phyloP scores from a whole-genome alignment of 2,329 filamentous ascomycete species.

The Cadophora malorum region DNA sequence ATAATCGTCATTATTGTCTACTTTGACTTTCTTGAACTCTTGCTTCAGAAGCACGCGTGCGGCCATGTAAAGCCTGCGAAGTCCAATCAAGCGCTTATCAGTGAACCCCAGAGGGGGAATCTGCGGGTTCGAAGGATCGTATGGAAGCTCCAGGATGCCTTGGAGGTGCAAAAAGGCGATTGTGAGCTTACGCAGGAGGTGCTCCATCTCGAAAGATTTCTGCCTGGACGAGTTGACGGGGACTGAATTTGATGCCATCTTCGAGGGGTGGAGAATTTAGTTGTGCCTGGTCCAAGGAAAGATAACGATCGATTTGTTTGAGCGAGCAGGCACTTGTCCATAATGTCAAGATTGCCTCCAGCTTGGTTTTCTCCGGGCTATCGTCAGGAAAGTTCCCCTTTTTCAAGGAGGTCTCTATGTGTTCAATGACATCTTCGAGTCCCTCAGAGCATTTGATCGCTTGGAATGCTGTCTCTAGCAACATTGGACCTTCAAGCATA shows the following conservation, averaged over 20 bases:
- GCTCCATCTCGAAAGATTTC: not conserved
- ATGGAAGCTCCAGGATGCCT: not conserved
- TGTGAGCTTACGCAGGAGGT: not conserved
- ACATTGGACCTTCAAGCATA: not conserved
- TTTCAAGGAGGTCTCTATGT: not conserved
- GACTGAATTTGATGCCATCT: not conserved
- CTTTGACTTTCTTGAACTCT: not conserved
- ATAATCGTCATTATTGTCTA: not conserved
- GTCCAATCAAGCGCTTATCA: not conserved
- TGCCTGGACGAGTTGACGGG: not conserved
- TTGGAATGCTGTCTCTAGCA: not conserved
- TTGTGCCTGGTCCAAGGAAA: not conserved
- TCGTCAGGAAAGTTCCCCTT: not conserved
- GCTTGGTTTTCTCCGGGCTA: not conserved
- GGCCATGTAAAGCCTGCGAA: not conserved
- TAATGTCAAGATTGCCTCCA: not conserved
- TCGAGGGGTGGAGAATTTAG: not conserved
- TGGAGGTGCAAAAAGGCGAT: slow-evolving; percentile 12
- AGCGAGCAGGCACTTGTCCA: slow-evolving; percentile 12
- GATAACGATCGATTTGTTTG: slow-evolving; percentile 13
- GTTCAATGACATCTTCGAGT: not conserved
- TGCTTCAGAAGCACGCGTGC: slow-evolving; percentile 1
- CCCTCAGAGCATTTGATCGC: not conserved
- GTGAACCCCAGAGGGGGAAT: not conserved
- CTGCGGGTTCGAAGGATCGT: not conserved